phyloP scores from a whole-genome alignment of 1,284 basidiomycete genomes.

The Boletellus dicymbophilus region DNA sequence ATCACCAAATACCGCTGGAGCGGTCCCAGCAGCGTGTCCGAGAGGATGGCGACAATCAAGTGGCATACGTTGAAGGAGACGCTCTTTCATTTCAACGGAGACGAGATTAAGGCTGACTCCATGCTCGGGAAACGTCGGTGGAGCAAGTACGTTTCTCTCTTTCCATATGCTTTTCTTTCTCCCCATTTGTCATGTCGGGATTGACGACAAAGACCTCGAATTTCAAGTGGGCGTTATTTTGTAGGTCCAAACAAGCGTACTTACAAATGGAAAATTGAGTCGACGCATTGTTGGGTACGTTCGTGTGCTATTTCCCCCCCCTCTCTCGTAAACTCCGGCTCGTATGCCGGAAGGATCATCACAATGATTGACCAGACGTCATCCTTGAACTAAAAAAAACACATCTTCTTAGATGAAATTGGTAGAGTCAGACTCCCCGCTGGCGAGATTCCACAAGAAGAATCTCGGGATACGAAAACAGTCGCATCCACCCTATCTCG shows the following conservation, averaged over 20 bases:
- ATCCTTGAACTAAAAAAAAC: background rate
- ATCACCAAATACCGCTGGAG: slow-evolving; percentile 29
- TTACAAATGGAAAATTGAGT: slow-evolving; percentile 33
- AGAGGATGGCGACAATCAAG: slow-evolving; percentile 29
- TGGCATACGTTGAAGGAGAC: slow-evolving; percentile 27
- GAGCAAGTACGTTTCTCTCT: slow-evolving; percentile 21
- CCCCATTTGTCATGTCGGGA: too few species aligned
- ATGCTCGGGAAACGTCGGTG: slow-evolving; percentile 27
- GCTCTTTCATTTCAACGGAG: slow-evolving; percentile 25
- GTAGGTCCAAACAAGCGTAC: slow-evolving; percentile 25
- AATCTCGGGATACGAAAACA: slow-evolving; percentile 26
- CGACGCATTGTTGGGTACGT: slow-evolving; percentile 25
- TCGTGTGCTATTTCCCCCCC: background rate
- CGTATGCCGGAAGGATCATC: background rate
- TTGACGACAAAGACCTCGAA: slow-evolving; percentile 1
- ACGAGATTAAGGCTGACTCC: slow-evolving; percentile 17
- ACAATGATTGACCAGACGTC: background rate
- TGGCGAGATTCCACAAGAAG: slow-evolving; percentile 26
- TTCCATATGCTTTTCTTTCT: too few species aligned
- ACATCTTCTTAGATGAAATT: slow-evolving; percentile 21
- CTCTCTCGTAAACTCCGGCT: background rate
- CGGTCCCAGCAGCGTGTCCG: slow-evolving; percentile 21
- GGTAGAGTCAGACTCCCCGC: slow-evolving; percentile 8
- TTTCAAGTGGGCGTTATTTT: slow-evolving; percentile 30
- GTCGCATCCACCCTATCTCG: slow-evolving; percentile 23